Evolutionary conservation across 768 basidiomycete species (phyloP), one percentile per base, ranked within the genome.

Genomic region (Gelatoporia subvermispora): DNA sequence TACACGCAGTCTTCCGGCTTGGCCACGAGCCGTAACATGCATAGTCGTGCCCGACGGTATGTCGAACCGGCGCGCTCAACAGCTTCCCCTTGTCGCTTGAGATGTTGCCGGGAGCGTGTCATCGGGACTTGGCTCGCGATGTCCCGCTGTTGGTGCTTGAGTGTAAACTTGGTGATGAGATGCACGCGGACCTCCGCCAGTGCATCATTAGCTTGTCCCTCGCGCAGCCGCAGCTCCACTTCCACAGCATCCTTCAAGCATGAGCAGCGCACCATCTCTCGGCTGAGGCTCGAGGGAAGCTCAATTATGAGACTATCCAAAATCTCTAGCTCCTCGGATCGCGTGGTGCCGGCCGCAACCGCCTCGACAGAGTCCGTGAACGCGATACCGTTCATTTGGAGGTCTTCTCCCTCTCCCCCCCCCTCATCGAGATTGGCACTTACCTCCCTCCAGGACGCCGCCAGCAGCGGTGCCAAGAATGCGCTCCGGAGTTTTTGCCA

Each of bases 161-260:
- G 18, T 7, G 41, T 4, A 3, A 31, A 35, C 18, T 40, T 35
- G 10, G 45, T 52, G 13, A 41, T 48, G 1, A 48, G 3, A 16
- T 52, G 46, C 41, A 43, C 15, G 3, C 47, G 51, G 13, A 52
- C 13, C 7, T 28, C 23, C 20, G 47, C 51, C 13, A 52, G 22
- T 8, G 45, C 51, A 16, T 48, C 37, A 25, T 48, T 39, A 5
- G 51, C 51, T 25, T 44, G 35, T 2, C 41, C 51, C 23, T 40
- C 7, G 10, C 42, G 41, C 15, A 52, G 16, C 8, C 5, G 11
- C 0, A 11, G 40, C 23, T 51, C 50, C 3, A 47, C 13, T 2
- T 40, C n/a, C 2, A 44, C 43, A 1, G 34, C n/a, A 5, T 22
- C 7, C 16, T 25, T 42, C 46, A 52, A 37, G 2, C 11, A 35